Conservation (phyloP, 148 eudicot species). For the Oxyria digyna region DNA sequence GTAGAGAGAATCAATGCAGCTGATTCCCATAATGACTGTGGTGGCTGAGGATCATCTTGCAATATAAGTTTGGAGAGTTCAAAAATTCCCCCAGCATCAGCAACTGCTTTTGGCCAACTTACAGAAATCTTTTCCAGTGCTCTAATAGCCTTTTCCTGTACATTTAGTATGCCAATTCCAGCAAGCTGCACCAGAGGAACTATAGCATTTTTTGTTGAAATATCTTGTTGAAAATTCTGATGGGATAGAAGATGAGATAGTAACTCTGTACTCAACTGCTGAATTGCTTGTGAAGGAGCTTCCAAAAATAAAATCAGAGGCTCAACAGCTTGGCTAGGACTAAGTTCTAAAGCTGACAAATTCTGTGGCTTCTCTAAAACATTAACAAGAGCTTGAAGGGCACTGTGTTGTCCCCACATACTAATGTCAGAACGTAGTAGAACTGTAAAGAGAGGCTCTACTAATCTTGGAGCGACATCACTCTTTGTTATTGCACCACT, state of each 20-base stretch:
- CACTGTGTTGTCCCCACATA: conserved; percentile 68
- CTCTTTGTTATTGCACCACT: conserved; percentile 58
- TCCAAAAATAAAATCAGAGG: conserved; percentile 59
- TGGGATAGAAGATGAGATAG: conserved; percentile 63
- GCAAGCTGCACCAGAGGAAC: conserved; percentile 70
- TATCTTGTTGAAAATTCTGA: conserved; percentile 69
- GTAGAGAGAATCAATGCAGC: conserved; percentile 58
- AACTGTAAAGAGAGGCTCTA: conserved; percentile 58
- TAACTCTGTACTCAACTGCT: conserved; percentile 65
- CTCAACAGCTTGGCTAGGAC: conserved; percentile 62
- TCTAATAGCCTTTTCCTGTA: conserved; percentile 72
- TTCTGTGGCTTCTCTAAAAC: conserved; percentile 74
- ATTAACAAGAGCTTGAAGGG: conserved; percentile 80
- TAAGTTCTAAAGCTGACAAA: conserved; percentile 41
- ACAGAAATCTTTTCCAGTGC: conserved; percentile 54
- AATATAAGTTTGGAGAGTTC: conserved; percentile 68
- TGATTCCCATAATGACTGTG: conserved; percentile 64
- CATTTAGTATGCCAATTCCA: conserved; percentile 50
- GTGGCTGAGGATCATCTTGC: conserved; percentile 63
- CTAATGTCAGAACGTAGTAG: conserved; percentile 53
- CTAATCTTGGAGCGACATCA: conserved; percentile 41
- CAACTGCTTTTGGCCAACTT: conserved; percentile 71
- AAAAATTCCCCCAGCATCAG: conserved; percentile 64
- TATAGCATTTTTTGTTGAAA: conserved; percentile 48
- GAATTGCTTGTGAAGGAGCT: conserved; percentile 71